These are phyloP conservation scores for Euptelea pleiosperma DNA, from an alignment of 164 flowering plant genomes.

Conservation along the genomic window DNA sequence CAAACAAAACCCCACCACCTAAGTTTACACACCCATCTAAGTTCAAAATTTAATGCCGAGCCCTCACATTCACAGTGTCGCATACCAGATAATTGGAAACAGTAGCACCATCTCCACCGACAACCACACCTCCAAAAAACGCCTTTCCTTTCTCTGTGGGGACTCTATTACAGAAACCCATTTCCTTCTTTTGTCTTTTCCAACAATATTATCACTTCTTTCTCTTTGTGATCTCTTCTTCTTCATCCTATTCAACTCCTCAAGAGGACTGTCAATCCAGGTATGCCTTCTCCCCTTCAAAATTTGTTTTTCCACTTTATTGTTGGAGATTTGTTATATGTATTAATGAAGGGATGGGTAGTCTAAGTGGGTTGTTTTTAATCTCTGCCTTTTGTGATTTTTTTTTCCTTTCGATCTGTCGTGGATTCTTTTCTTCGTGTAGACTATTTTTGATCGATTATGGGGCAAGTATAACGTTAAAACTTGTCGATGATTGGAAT, in stretches of 20 bases:
- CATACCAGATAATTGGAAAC: constrained; percentile 13
- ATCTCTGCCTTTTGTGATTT: constrained; percentile 5
- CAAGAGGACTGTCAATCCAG: background rate
- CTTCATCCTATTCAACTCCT: background rate
- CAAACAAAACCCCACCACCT: background rate
- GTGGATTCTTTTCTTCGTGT: constrained; percentile 27
- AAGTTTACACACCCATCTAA: background rate
- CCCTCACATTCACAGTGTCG: too few species aligned
- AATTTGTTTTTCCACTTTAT: background rate
- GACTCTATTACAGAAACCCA: background rate
- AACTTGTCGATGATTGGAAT: constrained; percentile 26
- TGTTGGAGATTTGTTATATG: background rate
- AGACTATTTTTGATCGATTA: constrained; percentile 35
- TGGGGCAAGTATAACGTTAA: constrained; percentile 26
- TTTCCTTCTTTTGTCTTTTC: background rate
- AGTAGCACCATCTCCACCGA: background rate
- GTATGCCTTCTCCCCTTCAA: background rate
- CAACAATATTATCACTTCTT: background rate
- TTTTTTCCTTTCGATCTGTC: constrained; percentile 13
- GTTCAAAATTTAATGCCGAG: background rate
- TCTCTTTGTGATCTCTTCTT: background rate
- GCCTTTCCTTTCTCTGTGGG: background rate
- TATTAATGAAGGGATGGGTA: constrained; percentile 24
- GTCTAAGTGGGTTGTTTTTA: constrained; percentile 1
- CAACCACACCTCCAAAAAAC: background rate